Conservation (phyloP, 2,329 filamentous ascomycete genomes). For the Stemphylium beticola region DNA sequence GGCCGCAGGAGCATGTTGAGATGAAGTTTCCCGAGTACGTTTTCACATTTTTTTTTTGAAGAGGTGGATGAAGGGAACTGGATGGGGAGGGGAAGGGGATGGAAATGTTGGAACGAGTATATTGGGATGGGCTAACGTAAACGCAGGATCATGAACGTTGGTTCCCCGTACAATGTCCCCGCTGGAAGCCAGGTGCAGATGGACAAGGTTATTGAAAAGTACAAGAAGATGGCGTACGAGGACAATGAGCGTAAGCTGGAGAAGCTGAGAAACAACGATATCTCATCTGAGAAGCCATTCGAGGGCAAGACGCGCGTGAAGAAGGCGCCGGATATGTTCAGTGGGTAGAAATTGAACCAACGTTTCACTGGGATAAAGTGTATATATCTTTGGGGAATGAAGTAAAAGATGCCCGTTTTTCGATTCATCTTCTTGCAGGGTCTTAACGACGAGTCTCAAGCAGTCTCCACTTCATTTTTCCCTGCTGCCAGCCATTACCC, state of each 20-base stretch:
- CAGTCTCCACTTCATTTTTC: too few relatives aligned
- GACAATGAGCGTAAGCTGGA: slow-evolving; percentile 63
- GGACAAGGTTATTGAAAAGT: slow-evolving; percentile 66
- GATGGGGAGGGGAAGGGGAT: too few relatives aligned
- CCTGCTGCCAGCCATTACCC: too few relatives aligned
- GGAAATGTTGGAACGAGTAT: too few relatives aligned
- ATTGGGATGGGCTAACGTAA: too few relatives aligned
- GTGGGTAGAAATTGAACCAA: too few relatives aligned
- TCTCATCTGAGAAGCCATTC: slow-evolving; percentile 45
- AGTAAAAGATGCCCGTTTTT: slow-evolving; percentile 24
- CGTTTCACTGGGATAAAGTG: slow-evolving; percentile 5
- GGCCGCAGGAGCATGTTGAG: slow-evolving; percentile 57
- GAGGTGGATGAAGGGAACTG: too few relatives aligned
- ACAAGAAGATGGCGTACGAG: slow-evolving; percentile 63
- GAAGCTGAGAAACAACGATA: slow-evolving; percentile 41
- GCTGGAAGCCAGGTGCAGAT: slow-evolving; percentile 67
- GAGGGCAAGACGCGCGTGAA: slow-evolving; percentile 27
- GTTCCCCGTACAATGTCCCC: slow-evolving; percentile 68
- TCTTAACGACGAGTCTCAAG: too few relatives aligned
- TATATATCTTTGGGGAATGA: slow-evolving; percentile 23
- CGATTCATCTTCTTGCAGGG: not conserved
- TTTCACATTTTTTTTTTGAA: not conserved
- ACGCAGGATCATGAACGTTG: slow-evolving; percentile 65
- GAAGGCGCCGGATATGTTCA: slow-evolving; percentile 26
- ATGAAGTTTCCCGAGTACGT: slow-evolving; percentile 71